Percentiles rank a stretch among this genome's conserved stretches.
Conservation (phyloP, 768 basidiomycete species). For the Macrolepiota fuliginosa region DNA sequence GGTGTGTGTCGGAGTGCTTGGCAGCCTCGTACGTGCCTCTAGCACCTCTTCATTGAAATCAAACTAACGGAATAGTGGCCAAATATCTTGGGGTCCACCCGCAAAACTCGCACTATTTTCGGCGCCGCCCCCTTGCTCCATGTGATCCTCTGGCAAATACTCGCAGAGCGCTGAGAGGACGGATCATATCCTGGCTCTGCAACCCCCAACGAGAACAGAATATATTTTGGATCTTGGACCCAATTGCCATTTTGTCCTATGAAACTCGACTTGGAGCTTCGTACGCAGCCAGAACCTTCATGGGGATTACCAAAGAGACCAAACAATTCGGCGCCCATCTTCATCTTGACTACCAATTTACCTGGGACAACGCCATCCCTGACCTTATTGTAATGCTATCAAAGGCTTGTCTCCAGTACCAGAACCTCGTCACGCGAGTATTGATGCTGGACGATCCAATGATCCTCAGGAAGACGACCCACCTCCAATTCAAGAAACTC, state of each 20-base stretch:
- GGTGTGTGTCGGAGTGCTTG: neutral
- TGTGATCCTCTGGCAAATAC: neutral
- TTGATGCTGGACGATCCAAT: slow-evolving; percentile 19
- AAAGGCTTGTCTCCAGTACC: slow-evolving; percentile 14
- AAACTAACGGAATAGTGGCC: neutral
- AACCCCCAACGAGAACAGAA: neutral
- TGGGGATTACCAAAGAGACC: neutral
- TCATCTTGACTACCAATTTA: neutral
- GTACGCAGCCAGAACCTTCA: neutral
- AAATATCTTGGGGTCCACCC: neutral
- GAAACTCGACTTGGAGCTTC: too few species aligned
- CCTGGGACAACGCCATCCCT: neutral
- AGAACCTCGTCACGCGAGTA: slow-evolving; percentile 14
- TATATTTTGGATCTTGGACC: neutral
- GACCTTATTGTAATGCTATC: neutral
- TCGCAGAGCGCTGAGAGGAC: neutral
- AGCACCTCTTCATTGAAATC: neutral
- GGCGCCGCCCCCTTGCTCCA: neutral
- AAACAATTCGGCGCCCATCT: neutral
- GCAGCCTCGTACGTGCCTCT: too few species aligned
- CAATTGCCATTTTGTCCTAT: neutral
- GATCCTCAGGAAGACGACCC: slow-evolving; percentile 16
- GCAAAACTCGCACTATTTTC: neutral
- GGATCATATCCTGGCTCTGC: neutral
- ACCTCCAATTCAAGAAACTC: slow-evolving; percentile 19